Evolutionary conservation across 2,329 filamentous ascomycete genomes (phyloP).

Genomic region (Botrytis elliptica): DNA sequence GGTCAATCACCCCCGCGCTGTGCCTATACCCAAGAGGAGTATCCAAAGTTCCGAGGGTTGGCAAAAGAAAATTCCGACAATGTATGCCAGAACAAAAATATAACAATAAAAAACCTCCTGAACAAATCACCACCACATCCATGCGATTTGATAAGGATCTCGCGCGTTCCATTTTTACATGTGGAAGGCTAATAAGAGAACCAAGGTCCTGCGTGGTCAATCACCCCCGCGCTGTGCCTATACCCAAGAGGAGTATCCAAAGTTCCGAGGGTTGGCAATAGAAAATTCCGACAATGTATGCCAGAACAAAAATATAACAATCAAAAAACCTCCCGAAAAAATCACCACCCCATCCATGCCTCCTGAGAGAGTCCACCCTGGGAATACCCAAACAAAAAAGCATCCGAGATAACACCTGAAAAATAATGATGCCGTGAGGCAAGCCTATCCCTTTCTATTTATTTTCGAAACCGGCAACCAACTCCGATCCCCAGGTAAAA

Average conservation of each 20-base stretch:
- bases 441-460: slow-evolving; percentile 14
- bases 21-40: not conserved
- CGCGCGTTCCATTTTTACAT: not conserved
- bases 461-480: slow-evolving; percentile 10
- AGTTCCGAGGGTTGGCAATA: not conserved
- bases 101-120: not conserved
- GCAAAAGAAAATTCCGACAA: not conserved
- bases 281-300: too few relatives aligned
- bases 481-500: slow-evolving; percentile 8
- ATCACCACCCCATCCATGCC: not conserved
- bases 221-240: too few relatives aligned
- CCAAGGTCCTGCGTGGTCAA: not conserved
- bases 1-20: not conserved
- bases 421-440: slow-evolving; percentile 18
- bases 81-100: not conserved
- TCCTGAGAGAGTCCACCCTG: not conserved
- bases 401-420: slow-evolving; percentile 5
- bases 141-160: not conserved
- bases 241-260: not conserved
- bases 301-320: not conserved
- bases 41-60: not conserved
- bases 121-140: too few relatives aligned
- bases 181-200: not conserved
- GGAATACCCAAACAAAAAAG: not conserved
- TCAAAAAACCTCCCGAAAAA: not conserved